These are phyloP conservation scores for Paramecium primaurelia DNA, from an alignment of 73 alveolate genomes.

Conservation along the genomic window DNA sequence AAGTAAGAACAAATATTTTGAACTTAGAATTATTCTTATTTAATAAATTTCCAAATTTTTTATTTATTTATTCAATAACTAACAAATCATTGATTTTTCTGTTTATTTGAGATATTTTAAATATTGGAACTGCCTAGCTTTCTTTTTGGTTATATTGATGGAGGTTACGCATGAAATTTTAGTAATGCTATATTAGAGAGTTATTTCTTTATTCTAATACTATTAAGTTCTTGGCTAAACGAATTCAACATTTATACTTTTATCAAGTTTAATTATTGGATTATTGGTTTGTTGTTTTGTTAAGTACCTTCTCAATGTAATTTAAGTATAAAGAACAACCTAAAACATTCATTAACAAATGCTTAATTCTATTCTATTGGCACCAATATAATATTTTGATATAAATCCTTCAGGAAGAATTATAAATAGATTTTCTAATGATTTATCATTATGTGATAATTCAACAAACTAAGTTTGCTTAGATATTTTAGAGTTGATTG, in stretches of 20 bases:
- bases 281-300: neutral
- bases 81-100: neutral
- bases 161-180: constrained; percentile 4
- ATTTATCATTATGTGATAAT: constrained; percentile 21
- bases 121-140: constrained; percentile 1
- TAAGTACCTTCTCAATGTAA: neutral
- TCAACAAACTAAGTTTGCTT: neutral
- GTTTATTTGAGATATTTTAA: neutral
- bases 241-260: neutral
- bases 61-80: too few species aligned
- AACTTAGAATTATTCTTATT: too few species aligned
- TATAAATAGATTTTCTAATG: constrained; percentile 45
- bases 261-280: neutral
- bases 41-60: too few species aligned
- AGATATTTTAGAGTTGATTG: constrained; percentile 1
- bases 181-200: neutral
- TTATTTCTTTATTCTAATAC: neutral
- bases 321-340: neutral
- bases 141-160: neutral
- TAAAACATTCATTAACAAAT: constrained; percentile 37
- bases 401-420: constrained; percentile 40
- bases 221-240: neutral
- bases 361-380: neutral
- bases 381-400: constrained; percentile 48
- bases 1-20: too few species aligned